phyloP scores from a whole-genome alignment of 345 rosid species.

The Citrus mangshanensis region DNA sequence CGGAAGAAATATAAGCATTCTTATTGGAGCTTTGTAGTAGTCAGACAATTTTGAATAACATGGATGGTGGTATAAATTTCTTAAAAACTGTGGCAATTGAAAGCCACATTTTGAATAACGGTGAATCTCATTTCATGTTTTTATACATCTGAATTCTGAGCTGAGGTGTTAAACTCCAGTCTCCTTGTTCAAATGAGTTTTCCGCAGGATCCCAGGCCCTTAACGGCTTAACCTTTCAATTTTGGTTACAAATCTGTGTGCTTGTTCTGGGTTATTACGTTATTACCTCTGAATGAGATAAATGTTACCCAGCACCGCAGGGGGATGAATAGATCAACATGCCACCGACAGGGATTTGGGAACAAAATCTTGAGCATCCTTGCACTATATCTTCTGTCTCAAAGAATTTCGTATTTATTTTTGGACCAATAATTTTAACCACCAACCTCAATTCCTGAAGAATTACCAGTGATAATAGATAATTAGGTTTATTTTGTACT shows the following conservation, averaged over 20 bases:
- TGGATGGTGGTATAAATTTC: slow-evolving; percentile 4
- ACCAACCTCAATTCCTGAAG: not conserved
- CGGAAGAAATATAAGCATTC: slow-evolving; percentile 2
- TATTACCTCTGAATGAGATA: not conserved
- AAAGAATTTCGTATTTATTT: not conserved
- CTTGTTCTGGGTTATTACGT: not conserved
- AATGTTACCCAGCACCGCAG: not conserved
- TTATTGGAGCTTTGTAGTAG: slow-evolving; percentile 12
- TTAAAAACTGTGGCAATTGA: not conserved
- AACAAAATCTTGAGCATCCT: not conserved
- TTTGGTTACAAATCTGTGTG: not conserved
- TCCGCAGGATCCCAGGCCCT: not conserved
- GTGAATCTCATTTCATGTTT: not conserved
- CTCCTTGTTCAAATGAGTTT: not conserved
- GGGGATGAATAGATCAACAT: not conserved
- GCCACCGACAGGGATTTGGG: not conserved
- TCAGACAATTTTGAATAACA: slow-evolving; percentile 25
- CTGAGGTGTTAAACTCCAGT: not conserved
- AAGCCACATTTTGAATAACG: not conserved
- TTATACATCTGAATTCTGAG: not conserved
- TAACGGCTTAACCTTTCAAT: not conserved
- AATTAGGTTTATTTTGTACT: not conserved
- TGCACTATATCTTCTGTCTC: not conserved
- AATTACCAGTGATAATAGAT: not conserved
- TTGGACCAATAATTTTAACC: not conserved